phyloP scores from a whole-genome alignment of 768 basidiomycete species.

The Trametes sanguinea region DNA sequence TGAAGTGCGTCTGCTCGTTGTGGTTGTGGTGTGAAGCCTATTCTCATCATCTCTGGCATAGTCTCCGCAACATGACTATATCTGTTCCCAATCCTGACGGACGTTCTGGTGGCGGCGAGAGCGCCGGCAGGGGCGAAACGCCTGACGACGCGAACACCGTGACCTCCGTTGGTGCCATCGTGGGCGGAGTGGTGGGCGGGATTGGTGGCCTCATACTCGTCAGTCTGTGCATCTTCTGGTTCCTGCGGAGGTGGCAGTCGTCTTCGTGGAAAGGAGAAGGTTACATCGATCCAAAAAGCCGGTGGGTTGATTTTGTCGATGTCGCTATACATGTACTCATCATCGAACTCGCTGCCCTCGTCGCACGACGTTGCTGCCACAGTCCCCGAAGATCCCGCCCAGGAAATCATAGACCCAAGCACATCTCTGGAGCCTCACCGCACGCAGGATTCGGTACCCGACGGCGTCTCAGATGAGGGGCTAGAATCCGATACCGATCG shows the following conservation, averaged over 20 bases:
- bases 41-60: neutral
- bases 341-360: neutral
- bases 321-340: neutral
- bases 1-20: constrained; percentile 14
- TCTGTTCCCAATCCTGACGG: neutral
- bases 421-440: neutral
- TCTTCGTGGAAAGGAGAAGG: constrained; percentile 1
- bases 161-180: too few species aligned
- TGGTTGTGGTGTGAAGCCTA: neutral
- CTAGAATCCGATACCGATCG: too few species aligned
- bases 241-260: constrained; percentile 2
- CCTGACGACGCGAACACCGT: too few species aligned
- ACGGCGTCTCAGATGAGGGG: too few species aligned
- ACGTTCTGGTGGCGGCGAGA: too few species aligned
- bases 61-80: constrained; percentile 8
- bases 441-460: too few species aligned
- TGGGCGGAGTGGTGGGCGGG: constrained; percentile 16
- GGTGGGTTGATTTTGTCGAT: too few species aligned
- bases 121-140: too few species aligned
- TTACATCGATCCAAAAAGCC: too few species aligned
- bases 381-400: neutral
- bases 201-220: neutral
- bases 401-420: neutral
- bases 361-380: neutral
- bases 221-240: neutral